Evolutionary conservation across 768 basidiomycete genomes (phyloP), one percentile per base, ranked within the genome.

Genomic region (Tylopilus sp.): DNA sequence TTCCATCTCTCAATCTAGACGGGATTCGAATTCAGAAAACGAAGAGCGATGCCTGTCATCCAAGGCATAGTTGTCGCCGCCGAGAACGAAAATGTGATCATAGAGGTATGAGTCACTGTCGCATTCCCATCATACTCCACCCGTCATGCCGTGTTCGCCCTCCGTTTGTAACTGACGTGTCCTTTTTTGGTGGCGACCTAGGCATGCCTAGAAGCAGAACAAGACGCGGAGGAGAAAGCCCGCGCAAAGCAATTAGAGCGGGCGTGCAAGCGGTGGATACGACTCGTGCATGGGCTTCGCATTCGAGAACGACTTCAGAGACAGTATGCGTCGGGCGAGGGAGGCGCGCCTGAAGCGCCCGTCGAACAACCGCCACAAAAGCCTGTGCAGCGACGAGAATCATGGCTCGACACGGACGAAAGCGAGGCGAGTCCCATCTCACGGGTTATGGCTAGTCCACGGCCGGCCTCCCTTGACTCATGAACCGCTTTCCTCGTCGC

Each of bases 21-120:
- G 52, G 89, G 94, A 14, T 99, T 98, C 68, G 96, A 98, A 70
- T 99, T 98, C 75, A 92, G 85, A 66, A 94, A 95, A 68, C 86
- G 90, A 29, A 81, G 87, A 46, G 96, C 97, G 0, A 82, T 83
- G 53, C 96, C 96, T 4, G 75, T 92, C 53, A 74, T 96, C 29
- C 81, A 85, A 48, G 96, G 96, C 12, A 78, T 99, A 3, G 93
- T 98, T 25, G 77, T 92, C 25, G 91, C 95, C 16, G 77, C 77
- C 34, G 93, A 95, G 68, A 82, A 91, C 58, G 88, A 92, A 66
- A 73, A 75, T 1, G 67, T 78, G 4, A 64, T 98, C 16, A 70
- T 94, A 25, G 90, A 96, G 74, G 95, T 89, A 66, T 47, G 77
- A 67, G 57, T 63, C 57, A 55, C 24, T 31, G 31, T 48, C 26